phyloP scores from a whole-genome alignment of 208 protist genomes.

The Acanthamoeba triangularis region DNA sequence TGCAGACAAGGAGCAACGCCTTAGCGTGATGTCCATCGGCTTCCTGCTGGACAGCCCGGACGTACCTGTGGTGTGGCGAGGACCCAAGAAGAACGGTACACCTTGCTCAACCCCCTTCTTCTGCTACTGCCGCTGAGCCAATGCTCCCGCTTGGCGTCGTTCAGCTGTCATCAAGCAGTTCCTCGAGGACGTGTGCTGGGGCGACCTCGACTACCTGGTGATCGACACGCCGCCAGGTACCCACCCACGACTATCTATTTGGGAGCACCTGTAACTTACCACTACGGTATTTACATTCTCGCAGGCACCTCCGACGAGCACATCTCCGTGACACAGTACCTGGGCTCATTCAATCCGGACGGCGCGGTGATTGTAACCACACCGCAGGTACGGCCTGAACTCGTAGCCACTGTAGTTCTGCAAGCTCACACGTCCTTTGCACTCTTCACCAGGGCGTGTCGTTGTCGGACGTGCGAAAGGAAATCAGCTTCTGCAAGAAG shows the following conservation, averaged over 20 bases:
- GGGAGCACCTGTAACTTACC: not conserved
- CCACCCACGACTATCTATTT: not conserved
- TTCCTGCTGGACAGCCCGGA: slow-evolving; percentile 97
- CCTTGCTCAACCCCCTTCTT: not conserved
- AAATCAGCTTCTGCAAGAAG: slow-evolving; percentile 81
- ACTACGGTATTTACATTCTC: not conserved
- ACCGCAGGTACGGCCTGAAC: slow-evolving; percentile 91
- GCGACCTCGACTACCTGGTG: slow-evolving; percentile 98
- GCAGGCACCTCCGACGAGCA: slow-evolving; percentile 99
- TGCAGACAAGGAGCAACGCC: slow-evolving; percentile 97
- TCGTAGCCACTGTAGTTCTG: not conserved
- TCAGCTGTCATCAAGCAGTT: slow-evolving; percentile 99
- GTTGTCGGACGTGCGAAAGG: slow-evolving; percentile 57
- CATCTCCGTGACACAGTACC: slow-evolving; percentile 93
- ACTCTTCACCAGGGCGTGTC: not conserved
- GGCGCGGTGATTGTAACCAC: slow-evolving; percentile 94
- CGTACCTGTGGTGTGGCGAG: slow-evolving; percentile 99
- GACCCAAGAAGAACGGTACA: slow-evolving; percentile 96
- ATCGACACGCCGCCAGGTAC: slow-evolving; percentile 99
- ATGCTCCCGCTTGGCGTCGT: not conserved
- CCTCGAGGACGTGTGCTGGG: slow-evolving; percentile 98
- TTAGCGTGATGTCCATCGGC: slow-evolving; percentile 99
- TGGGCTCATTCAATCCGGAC: slow-evolving; percentile 27
- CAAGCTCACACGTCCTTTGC: not conserved
- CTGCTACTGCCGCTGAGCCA: not conserved